Percentiles rank a stretch among this genome's conserved stretches.
phyloP scores from a whole-genome alignment of 2,329 filamentous ascomycete genomes.

The Ceratocystis cacaofunesta region DNA sequence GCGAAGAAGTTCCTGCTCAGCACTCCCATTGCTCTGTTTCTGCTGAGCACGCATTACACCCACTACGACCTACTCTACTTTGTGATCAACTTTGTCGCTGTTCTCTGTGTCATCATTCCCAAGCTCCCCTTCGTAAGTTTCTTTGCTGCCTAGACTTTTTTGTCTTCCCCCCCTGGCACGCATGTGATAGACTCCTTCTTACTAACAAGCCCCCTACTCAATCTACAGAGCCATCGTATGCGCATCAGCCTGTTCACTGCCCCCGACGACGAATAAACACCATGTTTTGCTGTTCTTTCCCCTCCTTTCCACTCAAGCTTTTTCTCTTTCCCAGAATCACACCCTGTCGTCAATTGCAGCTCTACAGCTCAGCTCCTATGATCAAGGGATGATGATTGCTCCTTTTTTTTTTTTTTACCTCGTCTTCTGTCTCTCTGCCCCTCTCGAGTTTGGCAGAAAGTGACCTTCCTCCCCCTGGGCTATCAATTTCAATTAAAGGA shows the following conservation, averaged over 20 bases:
- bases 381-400: not conserved
- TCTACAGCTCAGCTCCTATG: not conserved
- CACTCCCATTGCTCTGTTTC: constrained; percentile 85
- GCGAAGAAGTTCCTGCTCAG: constrained; percentile 96
- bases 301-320: not conserved
- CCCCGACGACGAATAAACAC: constrained; percentile 31
- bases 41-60: constrained; percentile 96
- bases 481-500: constrained; percentile 5
- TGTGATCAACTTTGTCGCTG: constrained; percentile 88
- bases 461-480: not conserved
- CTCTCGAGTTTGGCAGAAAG: not conserved
- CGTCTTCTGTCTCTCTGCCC: not conserved
- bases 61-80: constrained; percentile 97
- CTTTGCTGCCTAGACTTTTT: not conserved
- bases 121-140: constrained; percentile 82
- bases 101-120: constrained; percentile 83
- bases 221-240: constrained; percentile 57
- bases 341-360: not conserved
- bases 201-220: constrained; percentile 15
- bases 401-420: not conserved
- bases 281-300: not conserved
- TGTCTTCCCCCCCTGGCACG: not conserved
- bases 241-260: constrained; percentile 61
- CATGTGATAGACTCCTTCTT: not conserved
- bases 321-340: not conserved